Base-by-base conservation (phyloP, 768 basidiomycete species). In the Suillus cothurnatus region DNA sequence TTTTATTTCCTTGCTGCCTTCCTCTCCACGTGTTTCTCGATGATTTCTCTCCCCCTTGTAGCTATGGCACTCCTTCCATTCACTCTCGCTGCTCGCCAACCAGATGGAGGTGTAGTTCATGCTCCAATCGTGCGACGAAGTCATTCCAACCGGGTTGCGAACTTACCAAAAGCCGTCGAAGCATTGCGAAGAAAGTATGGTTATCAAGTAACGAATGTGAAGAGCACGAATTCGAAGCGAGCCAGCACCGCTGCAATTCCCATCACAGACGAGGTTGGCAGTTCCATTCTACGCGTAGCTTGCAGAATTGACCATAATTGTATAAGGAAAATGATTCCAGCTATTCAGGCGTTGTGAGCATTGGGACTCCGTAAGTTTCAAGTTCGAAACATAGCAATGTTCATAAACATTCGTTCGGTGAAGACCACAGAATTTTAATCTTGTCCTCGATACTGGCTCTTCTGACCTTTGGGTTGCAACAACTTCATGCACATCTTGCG, bases 401-500 rank as follows among this genome's bases (percentile, higher is more conserved):
- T 14, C n/a, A 8, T 7, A 31, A 53, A 53, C 39, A 4, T 47
- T 45, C 60, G 32, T 55, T 34, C 41, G 63, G 47, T 45, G 4
- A 32, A 90, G 88, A 19, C 76, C 88, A 0, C 93, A 95, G 74
- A 49, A 79, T 5, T 90, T 97, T 72, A 81, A 88, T 62, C 81
- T 97, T 63, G 87, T 97, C 62, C 85, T 98, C 41, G 97, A 98
- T 76, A 97, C 97, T 0, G 95, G 95, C 3, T 94, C 91, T 0
- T 88, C 88, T 26, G 97, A 98, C 76, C 80, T 98, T 4, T 99
- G 95, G 96, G 83, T 99, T 7, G 88, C 90, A 1, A 81, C 82
- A 21, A 74, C 77, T 0, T 57, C 71, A 32, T 94, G 86, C 71
- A 32, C 7, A 14, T 68, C 66, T 61, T 92, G 90, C 68, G 64